Percentiles rank a stretch among this genome's conserved stretches.
phyloP scores from a whole-genome alignment of 495 filamentous ascomycete genomes.

The Penicillium malachiteum region DNA sequence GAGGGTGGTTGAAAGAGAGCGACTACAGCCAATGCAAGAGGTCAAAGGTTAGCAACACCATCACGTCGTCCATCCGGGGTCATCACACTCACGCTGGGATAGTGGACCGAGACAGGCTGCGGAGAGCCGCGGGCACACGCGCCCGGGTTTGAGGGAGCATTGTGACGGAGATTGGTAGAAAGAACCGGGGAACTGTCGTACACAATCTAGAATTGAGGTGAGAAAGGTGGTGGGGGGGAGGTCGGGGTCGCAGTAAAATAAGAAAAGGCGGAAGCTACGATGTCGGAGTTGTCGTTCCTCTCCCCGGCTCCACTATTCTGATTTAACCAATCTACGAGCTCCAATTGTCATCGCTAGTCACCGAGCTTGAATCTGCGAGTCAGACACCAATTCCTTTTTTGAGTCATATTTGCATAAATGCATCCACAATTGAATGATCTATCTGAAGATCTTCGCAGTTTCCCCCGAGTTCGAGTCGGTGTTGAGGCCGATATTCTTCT shows the following conservation, averaged over 20 bases:
- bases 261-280: conserved; percentile 22
- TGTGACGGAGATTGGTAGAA: conserved; percentile 13
- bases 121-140: conserved; percentile 44
- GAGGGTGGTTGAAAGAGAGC: conserved; percentile 49
- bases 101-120: conserved; percentile 30
- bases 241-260: conserved; percentile 15
- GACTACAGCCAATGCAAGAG: conserved; percentile 27
- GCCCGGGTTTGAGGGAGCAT: conserved; percentile 47
- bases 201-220: conserved; percentile 10
- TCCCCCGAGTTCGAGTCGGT: neutral
- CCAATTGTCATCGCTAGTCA: conserved; percentile 23
- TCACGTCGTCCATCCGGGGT: conserved; percentile 3
- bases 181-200: conserved; percentile 7
- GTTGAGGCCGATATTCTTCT: neutral
- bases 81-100: conserved; percentile 20
- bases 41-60: conserved; percentile 10
- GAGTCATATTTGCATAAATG: neutral
- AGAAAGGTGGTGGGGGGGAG: conserved; percentile 13
- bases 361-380: neutral
- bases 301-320: conserved; percentile 23
- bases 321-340: conserved; percentile 22
- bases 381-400: neutral
- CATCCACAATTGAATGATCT: neutral
- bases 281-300: conserved; percentile 28
- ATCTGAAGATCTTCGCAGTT: neutral